Evolutionary conservation across 2,329 filamentous ascomycete species (phyloP).

Genomic region (Exophiala alcalophila): DNA sequence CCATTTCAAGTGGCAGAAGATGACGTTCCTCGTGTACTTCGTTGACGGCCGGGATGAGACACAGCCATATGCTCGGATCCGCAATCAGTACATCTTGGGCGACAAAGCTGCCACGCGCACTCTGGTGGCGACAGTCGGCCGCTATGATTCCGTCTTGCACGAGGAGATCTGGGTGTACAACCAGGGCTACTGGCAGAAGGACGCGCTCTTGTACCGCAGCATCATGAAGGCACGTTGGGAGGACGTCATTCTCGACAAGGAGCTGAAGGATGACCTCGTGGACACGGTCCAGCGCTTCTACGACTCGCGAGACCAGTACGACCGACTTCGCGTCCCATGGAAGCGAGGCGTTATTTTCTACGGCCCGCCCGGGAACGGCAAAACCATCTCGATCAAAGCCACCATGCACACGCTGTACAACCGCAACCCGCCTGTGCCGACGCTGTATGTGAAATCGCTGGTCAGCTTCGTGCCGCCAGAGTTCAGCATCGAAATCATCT

Average conservation of each 20-base stretch:
- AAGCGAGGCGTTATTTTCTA: constrained; percentile 47
- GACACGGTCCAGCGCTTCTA: constrained; percentile 44
- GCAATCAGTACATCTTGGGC: constrained; percentile 30
- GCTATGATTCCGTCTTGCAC: constrained; percentile 31
- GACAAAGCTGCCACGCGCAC: constrained; percentile 17
- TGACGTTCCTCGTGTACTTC: constrained; percentile 29
- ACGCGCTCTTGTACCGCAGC: constrained; percentile 38
- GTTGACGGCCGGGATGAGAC: constrained; percentile 28
- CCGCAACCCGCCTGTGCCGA: constrained; percentile 36
- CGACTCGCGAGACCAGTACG: constrained; percentile 39
- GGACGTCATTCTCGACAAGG: constrained; percentile 47
- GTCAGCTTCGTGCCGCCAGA: constrained; percentile 21
- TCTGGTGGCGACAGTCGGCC: constrained; percentile 20
- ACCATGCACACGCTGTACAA: constrained; percentile 44
- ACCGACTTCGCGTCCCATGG: constrained; percentile 47
- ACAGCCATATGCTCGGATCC: constrained; percentile 7
- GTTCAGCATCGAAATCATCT: constrained; percentile 34
- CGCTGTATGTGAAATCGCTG: constrained; percentile 41
- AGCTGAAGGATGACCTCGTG: constrained; percentile 44
- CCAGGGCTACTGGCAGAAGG: constrained; percentile 40
- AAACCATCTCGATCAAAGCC: constrained; percentile 47
- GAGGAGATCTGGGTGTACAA: constrained; percentile 46
- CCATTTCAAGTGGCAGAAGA: constrained; percentile 22
- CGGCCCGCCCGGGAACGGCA: constrained; percentile 42
- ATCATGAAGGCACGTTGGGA: constrained; percentile 45